Percentiles rank a stretch among this genome's conserved stretches.
These are phyloP conservation scores for Megacollybia marginata DNA, from an alignment of 768 basidiomycete species.

Conservation along the genomic window DNA sequence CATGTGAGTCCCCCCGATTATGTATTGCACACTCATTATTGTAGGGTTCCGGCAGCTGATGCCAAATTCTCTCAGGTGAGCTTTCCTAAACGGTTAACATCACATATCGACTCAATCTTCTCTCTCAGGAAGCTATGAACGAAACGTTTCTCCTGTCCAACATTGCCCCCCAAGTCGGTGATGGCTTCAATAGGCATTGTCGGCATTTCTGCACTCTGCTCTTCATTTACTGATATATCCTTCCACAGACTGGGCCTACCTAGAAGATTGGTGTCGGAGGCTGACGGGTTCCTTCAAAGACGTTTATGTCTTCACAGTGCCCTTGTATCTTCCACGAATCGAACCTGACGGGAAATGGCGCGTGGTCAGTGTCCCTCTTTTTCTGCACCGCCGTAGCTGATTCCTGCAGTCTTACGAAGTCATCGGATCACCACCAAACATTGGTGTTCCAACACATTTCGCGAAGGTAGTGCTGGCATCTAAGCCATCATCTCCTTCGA, in stretches of 20 bases:
- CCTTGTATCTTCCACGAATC: slow-evolving; percentile 86
- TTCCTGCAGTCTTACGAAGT: slow-evolving; percentile 77
- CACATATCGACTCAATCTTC: background rate
- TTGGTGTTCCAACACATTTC: slow-evolving; percentile 95
- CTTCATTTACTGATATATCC: slow-evolving; percentile 1
- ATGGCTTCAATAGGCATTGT: slow-evolving; percentile 97
- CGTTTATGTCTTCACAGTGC: slow-evolving; percentile 96
- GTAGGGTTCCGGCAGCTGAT: slow-evolving; percentile 93
- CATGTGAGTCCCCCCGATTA: slow-evolving; percentile 52
- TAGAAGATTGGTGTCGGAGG: slow-evolving; percentile 92
- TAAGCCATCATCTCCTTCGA: slow-evolving; percentile 65
- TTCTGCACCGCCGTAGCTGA: background rate
- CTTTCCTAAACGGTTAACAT: background rate
- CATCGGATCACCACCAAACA: slow-evolving; percentile 84
- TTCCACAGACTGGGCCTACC: slow-evolving; percentile 84
- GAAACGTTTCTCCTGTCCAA: slow-evolving; percentile 95
- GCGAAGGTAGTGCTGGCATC: slow-evolving; percentile 89
- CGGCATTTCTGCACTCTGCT: slow-evolving; percentile 12
- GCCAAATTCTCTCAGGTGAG: slow-evolving; percentile 79
- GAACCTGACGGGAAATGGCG: slow-evolving; percentile 92
- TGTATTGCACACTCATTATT: background rate
- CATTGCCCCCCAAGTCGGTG: slow-evolving; percentile 97
- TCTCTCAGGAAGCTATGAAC: slow-evolving; percentile 75
- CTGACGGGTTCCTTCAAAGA: slow-evolving; percentile 85
- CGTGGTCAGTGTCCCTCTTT: slow-evolving; percentile 53